Evolutionary conservation across 73 alveolate genomes (phyloP).

Genomic region (Blepharisma japonicum): DNA sequence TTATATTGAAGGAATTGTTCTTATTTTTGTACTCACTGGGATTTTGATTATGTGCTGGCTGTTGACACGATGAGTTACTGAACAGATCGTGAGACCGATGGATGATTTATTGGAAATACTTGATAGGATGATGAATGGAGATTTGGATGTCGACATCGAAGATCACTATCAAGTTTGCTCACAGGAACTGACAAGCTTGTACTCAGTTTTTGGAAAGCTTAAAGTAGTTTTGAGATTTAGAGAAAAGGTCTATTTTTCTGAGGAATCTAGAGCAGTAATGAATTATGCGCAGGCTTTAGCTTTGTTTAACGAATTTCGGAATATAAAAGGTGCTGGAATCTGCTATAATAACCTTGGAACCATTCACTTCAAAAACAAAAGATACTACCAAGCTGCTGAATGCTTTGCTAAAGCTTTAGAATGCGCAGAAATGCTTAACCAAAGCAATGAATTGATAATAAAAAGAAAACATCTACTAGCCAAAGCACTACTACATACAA

Average conservation of each 20-base stretch:
- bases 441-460: background rate
- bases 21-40: background rate
- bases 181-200: constrained; percentile 37
- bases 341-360: constrained; percentile 62
- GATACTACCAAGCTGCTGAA: constrained; percentile 50
- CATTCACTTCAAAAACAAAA: constrained; percentile 44
- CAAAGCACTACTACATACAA: background rate
- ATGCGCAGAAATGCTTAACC: constrained; percentile 27
- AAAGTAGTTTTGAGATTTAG: constrained; percentile 47
- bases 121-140: constrained; percentile 6
- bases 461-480: background rate
- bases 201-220: constrained; percentile 39
- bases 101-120: background rate
- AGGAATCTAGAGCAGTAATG: constrained; percentile 55
- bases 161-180: constrained; percentile 30
- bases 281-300: constrained; percentile 60
- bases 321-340: constrained; percentile 55
- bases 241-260: constrained; percentile 41
- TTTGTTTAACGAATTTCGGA: constrained; percentile 39
- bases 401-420: constrained; percentile 40
- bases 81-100: constrained; percentile 7
- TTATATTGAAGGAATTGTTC: constrained; percentile 15
- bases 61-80: constrained; percentile 6
- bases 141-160: constrained; percentile 7
- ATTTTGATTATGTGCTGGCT: constrained; percentile 18